These are phyloP conservation scores for Cutaneotrichosporon spelunceum DNA, from an alignment of 1,284 basidiomycete species.

Conservation along the genomic window DNA sequence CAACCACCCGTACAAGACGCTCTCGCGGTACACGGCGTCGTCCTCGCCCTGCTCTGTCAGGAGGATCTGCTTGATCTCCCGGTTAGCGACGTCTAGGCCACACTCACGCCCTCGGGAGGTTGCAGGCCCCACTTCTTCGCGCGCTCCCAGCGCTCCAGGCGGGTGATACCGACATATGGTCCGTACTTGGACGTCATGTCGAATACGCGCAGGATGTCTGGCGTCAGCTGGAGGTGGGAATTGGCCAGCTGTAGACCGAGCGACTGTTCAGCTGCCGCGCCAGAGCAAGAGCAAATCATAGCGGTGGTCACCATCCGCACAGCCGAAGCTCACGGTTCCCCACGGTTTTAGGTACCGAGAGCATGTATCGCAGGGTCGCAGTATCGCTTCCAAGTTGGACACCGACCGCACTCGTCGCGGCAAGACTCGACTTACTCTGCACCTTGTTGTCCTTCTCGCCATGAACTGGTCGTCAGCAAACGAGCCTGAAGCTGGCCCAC, in stretches of 20 bases:
- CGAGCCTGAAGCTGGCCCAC: not conserved
- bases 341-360: too few relatives aligned
- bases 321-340: too few relatives aligned
- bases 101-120: slow-evolving; percentile 72
- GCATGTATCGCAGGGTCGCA: too few relatives aligned
- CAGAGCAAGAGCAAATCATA: not conserved
- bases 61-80: slow-evolving; percentile 71
- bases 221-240: slow-evolving; percentile 56
- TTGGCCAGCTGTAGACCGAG: too few relatives aligned
- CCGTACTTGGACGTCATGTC: slow-evolving; percentile 81
- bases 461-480: slow-evolving; percentile 10
- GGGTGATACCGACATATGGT: slow-evolving; percentile 75
- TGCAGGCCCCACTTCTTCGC: slow-evolving; percentile 74
- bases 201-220: slow-evolving; percentile 75
- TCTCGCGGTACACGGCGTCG: slow-evolving; percentile 55
- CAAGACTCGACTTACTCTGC: slow-evolving; percentile 35
- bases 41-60: slow-evolving; percentile 58
- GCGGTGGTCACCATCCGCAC: not conserved
- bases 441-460: slow-evolving; percentile 45
- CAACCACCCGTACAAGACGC: slow-evolving; percentile 54
- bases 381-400: not conserved
- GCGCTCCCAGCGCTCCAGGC: slow-evolving; percentile 83
- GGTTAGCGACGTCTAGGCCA: slow-evolving; percentile 11
- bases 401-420: not conserved
- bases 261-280: not conserved